Percentiles rank a stretch among this genome's conserved stretches.
Conservation (phyloP, 352 stramenopile genomes). For the Phytophthora ramorum region DNA sequence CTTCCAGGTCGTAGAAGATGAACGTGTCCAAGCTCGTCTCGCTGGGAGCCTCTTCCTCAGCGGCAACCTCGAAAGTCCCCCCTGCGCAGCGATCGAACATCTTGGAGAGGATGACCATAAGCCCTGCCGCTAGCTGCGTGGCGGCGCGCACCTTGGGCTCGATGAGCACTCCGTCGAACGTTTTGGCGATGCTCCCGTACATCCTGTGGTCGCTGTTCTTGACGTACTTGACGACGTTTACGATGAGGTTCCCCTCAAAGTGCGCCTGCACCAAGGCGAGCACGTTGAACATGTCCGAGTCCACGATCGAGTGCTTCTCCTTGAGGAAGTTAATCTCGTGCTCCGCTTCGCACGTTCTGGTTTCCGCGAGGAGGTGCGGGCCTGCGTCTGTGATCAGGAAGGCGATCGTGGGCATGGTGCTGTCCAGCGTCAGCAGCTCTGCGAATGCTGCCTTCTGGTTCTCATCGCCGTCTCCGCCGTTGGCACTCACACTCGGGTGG, state of each 20-base stretch:
- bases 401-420: conserved; percentile 57
- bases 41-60: conserved; percentile 8
- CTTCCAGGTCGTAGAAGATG: conserved; percentile 59
- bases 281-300: conserved; percentile 67
- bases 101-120: conserved; percentile 64
- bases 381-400: conserved; percentile 76
- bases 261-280: conserved; percentile 53
- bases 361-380: conserved; percentile 53
- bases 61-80: conserved; percentile 13
- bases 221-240: conserved; percentile 73
- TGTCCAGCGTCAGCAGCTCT: conserved; percentile 58
- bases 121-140: conserved; percentile 41
- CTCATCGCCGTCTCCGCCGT: conserved; percentile 65
- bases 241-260: conserved; percentile 61
- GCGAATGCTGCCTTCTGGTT: conserved; percentile 75
- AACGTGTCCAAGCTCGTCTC: conserved; percentile 48
- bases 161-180: conserved; percentile 68
- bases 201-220: conserved; percentile 58
- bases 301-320: conserved; percentile 46
- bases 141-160: conserved; percentile 48
- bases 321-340: conserved; percentile 57
- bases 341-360: conserved; percentile 39
- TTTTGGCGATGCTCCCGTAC: conserved; percentile 64
- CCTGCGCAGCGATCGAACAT: conserved; percentile 53
- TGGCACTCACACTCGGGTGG: conserved; percentile 36